Evolutionary conservation across 1,284 basidiomycete species (phyloP).

Genomic region (Boletus nobilissimus): DNA sequence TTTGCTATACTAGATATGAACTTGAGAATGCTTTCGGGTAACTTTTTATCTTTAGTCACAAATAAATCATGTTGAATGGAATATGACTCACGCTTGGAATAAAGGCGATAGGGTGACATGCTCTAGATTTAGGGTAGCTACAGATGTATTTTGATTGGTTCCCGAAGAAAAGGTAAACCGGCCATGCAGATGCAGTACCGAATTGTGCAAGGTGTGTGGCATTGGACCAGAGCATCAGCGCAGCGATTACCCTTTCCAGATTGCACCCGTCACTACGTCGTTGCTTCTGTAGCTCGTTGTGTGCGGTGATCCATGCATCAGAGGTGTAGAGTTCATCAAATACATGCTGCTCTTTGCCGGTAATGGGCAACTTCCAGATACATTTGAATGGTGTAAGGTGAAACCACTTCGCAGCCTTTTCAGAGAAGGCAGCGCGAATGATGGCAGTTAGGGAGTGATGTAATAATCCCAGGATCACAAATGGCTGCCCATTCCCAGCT

Average conservation of each 20-base stretch:
- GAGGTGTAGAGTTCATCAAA: slow-evolving; percentile 30
- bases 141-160: too few relatives aligned
- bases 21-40: too few relatives aligned
- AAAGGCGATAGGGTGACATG: too few relatives aligned
- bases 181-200: slow-evolving; percentile 50
- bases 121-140: too few relatives aligned
- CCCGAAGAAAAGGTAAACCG: too few relatives aligned
- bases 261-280: slow-evolving; percentile 24
- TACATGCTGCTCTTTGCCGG: slow-evolving; percentile 8
- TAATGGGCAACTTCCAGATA: slow-evolving; percentile 18
- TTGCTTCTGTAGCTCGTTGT: slow-evolving; percentile 38
- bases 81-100: too few relatives aligned
- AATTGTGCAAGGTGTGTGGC: slow-evolving; percentile 51
- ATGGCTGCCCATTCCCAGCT: slow-evolving; percentile 10
- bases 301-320: slow-evolving; percentile 26
- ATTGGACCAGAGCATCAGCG: slow-evolving; percentile 52
- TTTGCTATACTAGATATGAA: too few relatives aligned
- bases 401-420: slow-evolving; percentile 5
- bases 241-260: slow-evolving; percentile 43
- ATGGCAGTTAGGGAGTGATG: slow-evolving; percentile 3
- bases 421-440: slow-evolving; percentile 9
- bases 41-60: too few relatives aligned
- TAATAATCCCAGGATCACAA: slow-evolving; percentile 11
- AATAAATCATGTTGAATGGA: too few relatives aligned
- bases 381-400: too few relatives aligned